Base-by-base conservation (phyloP, 805 yeast genomes). In the Metschnikowia sp. region DNA sequence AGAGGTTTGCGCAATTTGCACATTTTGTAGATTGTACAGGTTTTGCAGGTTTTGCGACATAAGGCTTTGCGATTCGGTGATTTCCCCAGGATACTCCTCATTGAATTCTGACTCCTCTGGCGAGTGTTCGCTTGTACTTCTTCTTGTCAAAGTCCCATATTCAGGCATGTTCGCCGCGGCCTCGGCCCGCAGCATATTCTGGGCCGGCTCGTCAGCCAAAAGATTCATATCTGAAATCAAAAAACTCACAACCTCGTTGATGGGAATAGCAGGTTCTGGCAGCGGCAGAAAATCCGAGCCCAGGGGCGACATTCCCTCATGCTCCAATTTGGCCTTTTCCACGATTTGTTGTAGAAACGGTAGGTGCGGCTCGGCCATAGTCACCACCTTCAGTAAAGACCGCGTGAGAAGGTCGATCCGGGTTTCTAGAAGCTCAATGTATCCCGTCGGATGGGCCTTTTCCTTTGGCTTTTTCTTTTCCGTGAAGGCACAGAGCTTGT, bases 381-480 rank as follows among this genome's bases (percentile, higher is more conserved):
- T 54, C 15, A 72, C 59, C 36, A 72, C 55, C 45, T 74, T 75
- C 47, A 79, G 75, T 39, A 83, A 60, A 1, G 82, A 66, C 53
- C 72, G 72, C 41, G 80, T 75, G 19, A 83, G 64, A 36, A 83
- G 63, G 40, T 75, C 78, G 34, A 81, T 61, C 40, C 87, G 61
- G 28, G 82, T 78, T 53, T 83, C 87, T 33, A 83, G 64, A 45
- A 83, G 63, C 54, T 83, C 88, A 10, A 82, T 84, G 52, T 83
- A 82, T 6, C 84, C 85, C 36, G 65, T 62, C 2, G 86, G 82
- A 51, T 80, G 81, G 28, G 68, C 66, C 59, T 81, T 81, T 40
- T 82, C 86, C 47, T 70, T 76, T 41, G 69, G 66, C 52, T 75
- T 76, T 59, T 74, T 76, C 57, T 81, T 72, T 51, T 81, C 83